These are phyloP conservation scores for Microdochium bolleyi DNA, from an alignment of 2,329 filamentous ascomycete species.

Conservation along the genomic window DNA sequence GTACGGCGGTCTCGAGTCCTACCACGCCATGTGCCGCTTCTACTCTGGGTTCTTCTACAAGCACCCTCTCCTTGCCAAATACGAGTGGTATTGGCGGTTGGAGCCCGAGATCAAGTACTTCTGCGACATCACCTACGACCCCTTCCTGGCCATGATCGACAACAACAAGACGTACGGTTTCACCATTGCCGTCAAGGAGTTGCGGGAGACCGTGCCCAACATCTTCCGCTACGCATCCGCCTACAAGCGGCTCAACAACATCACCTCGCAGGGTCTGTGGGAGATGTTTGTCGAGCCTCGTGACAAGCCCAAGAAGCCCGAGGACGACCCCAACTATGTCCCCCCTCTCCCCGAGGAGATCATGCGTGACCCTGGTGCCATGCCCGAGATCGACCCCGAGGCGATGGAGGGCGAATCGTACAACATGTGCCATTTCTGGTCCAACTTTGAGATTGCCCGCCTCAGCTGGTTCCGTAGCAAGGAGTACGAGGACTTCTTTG, in stretches of 20 bases:
- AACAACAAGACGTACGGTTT: conserved; percentile 97
- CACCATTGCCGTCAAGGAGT: conserved; percentile 96
- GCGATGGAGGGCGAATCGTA: conserved; percentile 96
- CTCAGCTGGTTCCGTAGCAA: conserved; percentile 96
- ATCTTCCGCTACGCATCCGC: conserved; percentile 98
- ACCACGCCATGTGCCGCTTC: conserved; percentile 98
- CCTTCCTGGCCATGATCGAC: conserved; percentile 90
- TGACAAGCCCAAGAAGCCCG: conserved; percentile 51
- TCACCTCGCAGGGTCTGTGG: conserved; percentile 89
- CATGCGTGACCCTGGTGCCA: conserved; percentile 62
- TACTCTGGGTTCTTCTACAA: conserved; percentile 99
- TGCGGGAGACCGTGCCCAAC: conserved; percentile 95
- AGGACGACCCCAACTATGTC: conserved; percentile 58
- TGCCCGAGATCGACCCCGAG: conserved; percentile 82
- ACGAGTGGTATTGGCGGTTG: conserved; percentile 99
- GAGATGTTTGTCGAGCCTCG: conserved; percentile 91
- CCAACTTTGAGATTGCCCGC: conserved; percentile 95
- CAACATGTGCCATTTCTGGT: conserved; percentile 99
- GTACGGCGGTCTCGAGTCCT: conserved; percentile 98
- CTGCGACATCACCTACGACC: conserved; percentile 98
- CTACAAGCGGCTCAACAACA: conserved; percentile 87
- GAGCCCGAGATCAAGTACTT: conserved; percentile 99
- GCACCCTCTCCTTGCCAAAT: conserved; percentile 87
- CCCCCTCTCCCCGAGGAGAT: conserved; percentile 73
- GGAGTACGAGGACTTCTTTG: conserved; percentile 94